Conservation (phyloP, 2,329 filamentous ascomycete species). For the Bipolaris cookei region DNA sequence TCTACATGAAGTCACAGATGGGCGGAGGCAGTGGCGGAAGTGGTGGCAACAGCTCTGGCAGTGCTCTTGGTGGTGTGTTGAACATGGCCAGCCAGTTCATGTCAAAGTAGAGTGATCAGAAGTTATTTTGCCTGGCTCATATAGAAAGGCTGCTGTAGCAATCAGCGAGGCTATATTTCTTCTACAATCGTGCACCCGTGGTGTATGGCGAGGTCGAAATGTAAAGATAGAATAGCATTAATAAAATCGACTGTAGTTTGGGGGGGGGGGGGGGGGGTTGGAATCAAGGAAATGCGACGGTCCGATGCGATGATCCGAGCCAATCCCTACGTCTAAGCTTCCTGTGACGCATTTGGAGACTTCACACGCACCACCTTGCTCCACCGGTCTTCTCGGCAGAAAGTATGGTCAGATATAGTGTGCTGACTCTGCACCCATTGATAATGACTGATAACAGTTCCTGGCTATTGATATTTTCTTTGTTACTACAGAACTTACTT, state of each 20-base stretch:
- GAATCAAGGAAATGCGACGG: background rate
- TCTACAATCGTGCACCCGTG: too few species aligned
- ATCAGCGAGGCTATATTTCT: background rate
- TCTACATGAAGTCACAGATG: constrained; percentile 81
- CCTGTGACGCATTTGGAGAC: background rate
- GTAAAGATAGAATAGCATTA: too few species aligned
- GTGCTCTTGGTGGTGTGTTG: constrained; percentile 60
- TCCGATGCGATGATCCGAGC: constrained; percentile 1
- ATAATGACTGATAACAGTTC: background rate
- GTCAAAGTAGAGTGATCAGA: constrained; percentile 5
- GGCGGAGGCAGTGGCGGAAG: constrained; percentile 55
- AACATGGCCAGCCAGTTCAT: constrained; percentile 68
- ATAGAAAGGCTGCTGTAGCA: background rate
- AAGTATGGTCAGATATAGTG: background rate
- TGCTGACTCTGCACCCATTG: background rate
- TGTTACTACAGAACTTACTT: background rate
- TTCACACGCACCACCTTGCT: background rate
- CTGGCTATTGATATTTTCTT: background rate
- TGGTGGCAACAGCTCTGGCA: constrained; percentile 49
- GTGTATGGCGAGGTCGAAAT: too few species aligned
- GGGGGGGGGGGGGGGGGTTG: too few species aligned
- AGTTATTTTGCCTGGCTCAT: background rate
- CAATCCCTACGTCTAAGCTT: background rate
- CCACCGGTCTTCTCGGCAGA: background rate
- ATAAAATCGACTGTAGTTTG: too few species aligned